Evolutionary conservation across 2,329 filamentous ascomycete genomes (phyloP).

Genomic region (Aspergillus transmontanensis): DNA sequence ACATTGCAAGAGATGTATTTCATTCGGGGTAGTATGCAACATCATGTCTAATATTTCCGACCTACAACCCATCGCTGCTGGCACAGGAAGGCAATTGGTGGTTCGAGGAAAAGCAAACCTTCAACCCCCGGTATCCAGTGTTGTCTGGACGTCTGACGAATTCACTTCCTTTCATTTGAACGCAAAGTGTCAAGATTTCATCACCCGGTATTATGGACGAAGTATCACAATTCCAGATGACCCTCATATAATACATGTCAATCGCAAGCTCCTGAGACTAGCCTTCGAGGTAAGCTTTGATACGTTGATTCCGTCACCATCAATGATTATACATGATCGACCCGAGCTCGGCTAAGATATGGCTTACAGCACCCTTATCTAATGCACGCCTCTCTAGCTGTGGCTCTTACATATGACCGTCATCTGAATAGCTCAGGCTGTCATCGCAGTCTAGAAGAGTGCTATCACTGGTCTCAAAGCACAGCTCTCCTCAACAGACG

Average conservation of each 20-base stretch:
- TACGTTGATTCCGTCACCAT: neutral
- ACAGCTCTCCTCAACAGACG: constrained; percentile 44
- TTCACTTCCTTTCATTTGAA: constrained; percentile 40
- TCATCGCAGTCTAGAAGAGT: constrained; percentile 41
- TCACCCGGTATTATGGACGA: constrained; percentile 43
- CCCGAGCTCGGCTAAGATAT: constrained; percentile 12
- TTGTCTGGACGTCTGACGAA: constrained; percentile 41
- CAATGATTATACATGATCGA: neutral
- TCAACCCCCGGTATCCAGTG: constrained; percentile 29
- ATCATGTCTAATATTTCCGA: constrained; percentile 41
- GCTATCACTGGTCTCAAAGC: constrained; percentile 48
- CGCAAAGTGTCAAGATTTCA: constrained; percentile 46
- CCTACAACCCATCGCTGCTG: constrained; percentile 38
- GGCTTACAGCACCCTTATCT: constrained; percentile 44
- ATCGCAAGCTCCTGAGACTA: constrained; percentile 41
- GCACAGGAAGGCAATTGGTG: constrained; percentile 21
- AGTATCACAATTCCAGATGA: constrained; percentile 44
- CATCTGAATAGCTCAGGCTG: constrained; percentile 23
- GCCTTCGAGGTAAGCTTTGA: constrained; percentile 41
- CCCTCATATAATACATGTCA: constrained; percentile 40
- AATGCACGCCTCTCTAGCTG: constrained; percentile 51
- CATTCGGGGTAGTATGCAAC: constrained; percentile 52
- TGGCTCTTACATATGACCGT: constrained; percentile 44
- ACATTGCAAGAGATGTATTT: constrained; percentile 45
- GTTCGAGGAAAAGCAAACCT: constrained; percentile 20